phyloP scores from a whole-genome alignment of 768 basidiomycete genomes.

The Tricholoma matsutake region DNA sequence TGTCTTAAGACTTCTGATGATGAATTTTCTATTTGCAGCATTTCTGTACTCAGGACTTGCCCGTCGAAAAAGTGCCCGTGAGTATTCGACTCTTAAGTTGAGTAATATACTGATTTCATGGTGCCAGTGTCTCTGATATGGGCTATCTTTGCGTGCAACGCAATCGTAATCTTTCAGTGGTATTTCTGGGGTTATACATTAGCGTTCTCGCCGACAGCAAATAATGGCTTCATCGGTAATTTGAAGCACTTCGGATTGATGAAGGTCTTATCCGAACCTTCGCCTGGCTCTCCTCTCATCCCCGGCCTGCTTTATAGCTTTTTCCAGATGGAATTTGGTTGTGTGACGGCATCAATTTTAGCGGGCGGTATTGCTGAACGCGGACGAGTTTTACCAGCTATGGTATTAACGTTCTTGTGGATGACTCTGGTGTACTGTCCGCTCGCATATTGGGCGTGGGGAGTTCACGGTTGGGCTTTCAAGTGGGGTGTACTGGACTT shows the following conservation, averaged over 20 bases:
- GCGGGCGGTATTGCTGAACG: constrained; percentile 86
- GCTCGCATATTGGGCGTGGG: constrained; percentile 85
- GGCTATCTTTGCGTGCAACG: constrained; percentile 71
- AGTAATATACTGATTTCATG: not conserved
- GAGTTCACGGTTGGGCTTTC: constrained; percentile 77
- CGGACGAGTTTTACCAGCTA: constrained; percentile 75
- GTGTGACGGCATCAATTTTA: constrained; percentile 74
- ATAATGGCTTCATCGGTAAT: constrained; percentile 77
- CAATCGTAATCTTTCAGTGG: constrained; percentile 78
- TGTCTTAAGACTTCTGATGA: not conserved
- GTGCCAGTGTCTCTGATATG: constrained; percentile 66
- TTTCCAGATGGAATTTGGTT: constrained; percentile 86
- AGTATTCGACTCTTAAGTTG: constrained; percentile 12
- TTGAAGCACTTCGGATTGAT: constrained; percentile 75
- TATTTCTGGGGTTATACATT: constrained; percentile 70
- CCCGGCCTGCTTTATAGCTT: constrained; percentile 83
- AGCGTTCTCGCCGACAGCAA: constrained; percentile 76
- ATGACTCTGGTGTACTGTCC: constrained; percentile 86
- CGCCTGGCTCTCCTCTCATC: constrained; percentile 76
- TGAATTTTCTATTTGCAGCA: constrained; percentile 34
- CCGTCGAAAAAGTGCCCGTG: constrained; percentile 61
- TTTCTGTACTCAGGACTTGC: constrained; percentile 75
- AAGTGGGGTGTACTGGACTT: constrained; percentile 86
- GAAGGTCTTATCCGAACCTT: constrained; percentile 66
- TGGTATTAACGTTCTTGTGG: constrained; percentile 84